These are phyloP conservation scores for Mycena epipterygia DNA, from an alignment of 768 basidiomycete genomes.

Conservation along the genomic window DNA sequence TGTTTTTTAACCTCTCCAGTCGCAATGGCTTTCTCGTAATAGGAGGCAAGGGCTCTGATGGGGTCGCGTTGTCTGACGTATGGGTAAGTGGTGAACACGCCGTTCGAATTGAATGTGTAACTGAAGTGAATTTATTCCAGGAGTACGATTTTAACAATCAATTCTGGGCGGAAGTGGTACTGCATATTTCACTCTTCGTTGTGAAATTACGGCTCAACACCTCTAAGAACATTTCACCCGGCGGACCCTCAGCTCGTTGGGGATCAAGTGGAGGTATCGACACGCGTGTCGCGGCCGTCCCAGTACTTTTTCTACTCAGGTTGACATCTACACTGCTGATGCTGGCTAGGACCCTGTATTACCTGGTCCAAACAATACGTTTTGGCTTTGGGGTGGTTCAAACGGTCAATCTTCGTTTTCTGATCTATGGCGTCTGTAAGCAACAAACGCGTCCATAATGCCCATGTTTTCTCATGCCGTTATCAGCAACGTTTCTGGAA, in stretches of 20 bases:
- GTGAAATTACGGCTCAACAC: background rate
- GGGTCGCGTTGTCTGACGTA: constrained; percentile 71
- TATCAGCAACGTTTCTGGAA: constrained; percentile 68
- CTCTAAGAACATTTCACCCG: constrained; percentile 53
- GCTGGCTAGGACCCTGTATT: constrained; percentile 55
- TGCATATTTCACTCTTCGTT: background rate
- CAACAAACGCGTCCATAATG: background rate
- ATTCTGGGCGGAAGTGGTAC: constrained; percentile 79
- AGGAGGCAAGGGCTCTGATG: constrained; percentile 74
- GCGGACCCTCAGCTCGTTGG: constrained; percentile 74
- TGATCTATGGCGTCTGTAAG: constrained; percentile 76
- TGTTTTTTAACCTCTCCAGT: constrained; percentile 52
- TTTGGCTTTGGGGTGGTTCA: constrained; percentile 82
- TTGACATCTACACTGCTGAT: background rate
- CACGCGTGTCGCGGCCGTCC: constrained; percentile 54
- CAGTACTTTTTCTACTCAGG: constrained; percentile 5
- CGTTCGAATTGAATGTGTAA: constrained; percentile 8
- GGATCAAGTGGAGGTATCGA: constrained; percentile 85
- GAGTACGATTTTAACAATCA: constrained; percentile 83
- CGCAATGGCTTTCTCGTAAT: constrained; percentile 82
- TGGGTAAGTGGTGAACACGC: constrained; percentile 68
- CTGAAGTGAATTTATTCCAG: constrained; percentile 52
- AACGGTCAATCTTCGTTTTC: constrained; percentile 67
- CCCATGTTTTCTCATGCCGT: background rate
- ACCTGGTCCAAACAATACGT: constrained; percentile 76